Evolutionary conservation across 257 asterid genomes (phyloP), one percentile per base, ranked within the genome.

Genomic region (Solanum pennellii): DNA sequence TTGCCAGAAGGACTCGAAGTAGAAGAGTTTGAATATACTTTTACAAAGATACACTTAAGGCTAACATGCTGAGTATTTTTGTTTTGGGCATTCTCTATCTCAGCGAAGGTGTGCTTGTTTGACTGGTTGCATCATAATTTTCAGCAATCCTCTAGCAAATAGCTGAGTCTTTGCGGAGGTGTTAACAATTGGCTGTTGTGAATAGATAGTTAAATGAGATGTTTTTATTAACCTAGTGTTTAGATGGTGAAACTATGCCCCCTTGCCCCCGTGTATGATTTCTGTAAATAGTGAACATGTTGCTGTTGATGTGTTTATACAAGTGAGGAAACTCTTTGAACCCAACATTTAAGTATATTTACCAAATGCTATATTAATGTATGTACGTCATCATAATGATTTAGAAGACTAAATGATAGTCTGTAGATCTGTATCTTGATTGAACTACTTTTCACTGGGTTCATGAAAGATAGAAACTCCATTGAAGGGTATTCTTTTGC

Each of bases 1-100:
- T 87, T 86, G 89, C 88, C 23, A 88, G 92, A 33, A 91, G 93
- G 91, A 90, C 89, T 73, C 91, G 90, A 75, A 93, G 92, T 84
- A 91, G 71, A 62, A 93, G 90, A 87, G 85, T 86, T 83, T 90
- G 90, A 90, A 41, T 44, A 65, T 68, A 7, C 71, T 66, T 66
- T 41, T 29, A 27, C 62, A 66, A 42, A 68, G 80, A 68, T 65
- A 66, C 0, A 44, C 62, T 27, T 27, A 68, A 27, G 87, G 45
- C 44, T 47, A 66, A 33, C 82, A 62, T n/a, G 77, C 49, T 62
- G 72, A 60, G 79, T 65, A 49, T 31, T 47, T 80, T 45, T 49
- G 29, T 82, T 80, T 82, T 29, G 85, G 12, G 42, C 45, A 82
- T 47, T 31, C 29, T 16, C 85, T 69, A 3, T 82, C 85, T 49